Base-by-base conservation (phyloP, 1,139 yeast species). In the Kluyveromyces sp. region DNA sequence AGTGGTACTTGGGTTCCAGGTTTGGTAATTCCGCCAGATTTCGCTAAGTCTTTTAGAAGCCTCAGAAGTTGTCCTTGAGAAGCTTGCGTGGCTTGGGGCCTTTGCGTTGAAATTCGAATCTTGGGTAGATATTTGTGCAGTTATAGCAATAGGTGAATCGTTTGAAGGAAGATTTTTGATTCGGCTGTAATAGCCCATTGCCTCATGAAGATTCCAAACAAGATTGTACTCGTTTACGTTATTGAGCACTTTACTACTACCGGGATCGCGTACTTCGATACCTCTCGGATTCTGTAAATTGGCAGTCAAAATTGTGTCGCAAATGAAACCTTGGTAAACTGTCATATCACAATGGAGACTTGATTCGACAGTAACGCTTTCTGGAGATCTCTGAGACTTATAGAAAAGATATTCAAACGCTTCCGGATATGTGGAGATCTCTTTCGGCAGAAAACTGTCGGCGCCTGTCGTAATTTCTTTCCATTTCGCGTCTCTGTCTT, bases 141-240 rank as follows among this genome's bases (percentile, higher is more conserved):
- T 31, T 2, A 31, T 30, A 19, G 17, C 19, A 6, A 12, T 22
- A 11, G 41, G 37, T 9, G 47, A 46, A 22, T 52, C 57, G 7
- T 36, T 40, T 2, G 66, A 8, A 11, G 36, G 65, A 19, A 63
- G 40, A 41, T 58, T 61, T 34, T 52, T 52, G 13, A 61, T 35
- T 16, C 45, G 49, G 19, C 56, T 48, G 34, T 59, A 57, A 12
- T 52, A 50, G 2, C 61, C 52, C 13, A 60, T 44, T 17, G 54
- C 53, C 44, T 61, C 65, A 41, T 61, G 65, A 11, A 63, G 52
- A 39, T 58, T 61, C 67, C 67, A 63, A 3, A 63, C 66, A 31
- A 63, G 46, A 41, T 62, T 63, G 42, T 60, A 61, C 42, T 63
- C 66, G 40, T 58, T 58, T 4, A 53, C 58, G 2, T 57, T 52